These are phyloP conservation scores for Pseudisothecium myosuroides DNA, from an alignment of 225 moss, liverwort and hornwort genomes.

Conservation along the genomic window DNA sequence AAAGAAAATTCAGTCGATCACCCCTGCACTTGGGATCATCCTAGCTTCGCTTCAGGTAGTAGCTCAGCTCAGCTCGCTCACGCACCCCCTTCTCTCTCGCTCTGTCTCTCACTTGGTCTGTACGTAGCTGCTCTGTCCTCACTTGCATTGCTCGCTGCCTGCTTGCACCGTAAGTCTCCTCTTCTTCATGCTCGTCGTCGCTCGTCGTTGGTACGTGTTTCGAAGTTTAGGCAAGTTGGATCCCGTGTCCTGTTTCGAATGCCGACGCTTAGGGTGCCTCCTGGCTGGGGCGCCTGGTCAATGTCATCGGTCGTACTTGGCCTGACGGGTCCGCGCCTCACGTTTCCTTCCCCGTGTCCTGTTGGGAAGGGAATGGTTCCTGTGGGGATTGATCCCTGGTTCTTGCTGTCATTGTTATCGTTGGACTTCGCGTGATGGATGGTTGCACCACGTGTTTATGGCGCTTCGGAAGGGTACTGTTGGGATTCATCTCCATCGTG, in stretches of 20 bases:
- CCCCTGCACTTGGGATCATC: too few relatives aligned
- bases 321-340: not conserved
- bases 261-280: not conserved
- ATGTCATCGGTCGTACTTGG: not conserved
- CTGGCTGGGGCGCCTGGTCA: not conserved
- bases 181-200: not conserved
- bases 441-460: not conserved
- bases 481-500: not conserved
- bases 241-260: not conserved
- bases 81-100: not conserved
- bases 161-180: not conserved
- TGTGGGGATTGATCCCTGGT: not conserved
- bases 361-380: not conserved
- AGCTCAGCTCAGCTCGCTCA: not conserved
- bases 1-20: not conserved
- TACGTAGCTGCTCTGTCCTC: not conserved
- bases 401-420: not conserved
- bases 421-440: not conserved
- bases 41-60: not conserved
- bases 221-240: not conserved
- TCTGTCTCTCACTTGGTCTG: not conserved
- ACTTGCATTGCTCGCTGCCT: not conserved
- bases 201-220: not conserved
- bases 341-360: not conserved
- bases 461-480: not conserved